These are phyloP conservation scores for Pyrenochaeta sp. DNA, from an alignment of 2,329 filamentous ascomycete genomes.

Conservation along the genomic window DNA sequence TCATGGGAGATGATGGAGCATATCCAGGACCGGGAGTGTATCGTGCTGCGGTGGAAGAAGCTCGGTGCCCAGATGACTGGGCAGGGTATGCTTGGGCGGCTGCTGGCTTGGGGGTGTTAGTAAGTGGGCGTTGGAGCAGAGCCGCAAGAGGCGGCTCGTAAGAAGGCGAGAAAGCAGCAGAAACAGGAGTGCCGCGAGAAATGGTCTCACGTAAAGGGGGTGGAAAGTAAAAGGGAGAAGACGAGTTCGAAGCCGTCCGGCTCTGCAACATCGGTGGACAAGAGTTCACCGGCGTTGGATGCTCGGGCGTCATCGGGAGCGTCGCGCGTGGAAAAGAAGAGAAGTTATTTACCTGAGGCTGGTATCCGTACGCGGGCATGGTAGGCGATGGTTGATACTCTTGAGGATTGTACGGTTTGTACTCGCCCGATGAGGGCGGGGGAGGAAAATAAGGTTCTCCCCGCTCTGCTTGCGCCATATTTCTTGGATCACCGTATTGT, in stretches of 20 bases:
- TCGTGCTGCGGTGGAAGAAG: constrained; percentile 34
- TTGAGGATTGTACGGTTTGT: constrained; percentile 48
- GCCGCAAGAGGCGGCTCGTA: constrained; percentile 48
- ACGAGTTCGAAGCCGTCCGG: constrained; percentile 27
- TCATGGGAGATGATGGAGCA: constrained; percentile 37
- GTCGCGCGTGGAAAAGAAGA: constrained; percentile 43
- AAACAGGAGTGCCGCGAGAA: constrained; percentile 40
- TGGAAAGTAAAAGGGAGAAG: constrained; percentile 24
- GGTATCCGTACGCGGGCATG: constrained; percentile 39
- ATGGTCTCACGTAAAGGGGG: constrained; percentile 28
- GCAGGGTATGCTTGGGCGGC: constrained; percentile 13
- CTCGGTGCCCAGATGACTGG: constrained; percentile 12
- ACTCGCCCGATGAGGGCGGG: constrained; percentile 39
- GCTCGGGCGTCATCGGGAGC: constrained; percentile 31
- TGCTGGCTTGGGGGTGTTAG: constrained; percentile 45
- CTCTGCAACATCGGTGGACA: constrained; percentile 34
- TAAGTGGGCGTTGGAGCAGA: constrained; percentile 38
- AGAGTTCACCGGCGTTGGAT: constrained; percentile 28
- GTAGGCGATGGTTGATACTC: constrained; percentile 37
- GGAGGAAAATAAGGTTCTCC: constrained; percentile 44
- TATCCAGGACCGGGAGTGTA: constrained; percentile 47
- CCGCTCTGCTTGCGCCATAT: constrained; percentile 41
- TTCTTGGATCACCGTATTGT: constrained; percentile 27
- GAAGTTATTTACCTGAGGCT: constrained; percentile 48
- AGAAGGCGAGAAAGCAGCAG: constrained; percentile 43